Conservation (phyloP, 2,329 filamentous ascomycete species). For the Stemphylium vesicarium region DNA sequence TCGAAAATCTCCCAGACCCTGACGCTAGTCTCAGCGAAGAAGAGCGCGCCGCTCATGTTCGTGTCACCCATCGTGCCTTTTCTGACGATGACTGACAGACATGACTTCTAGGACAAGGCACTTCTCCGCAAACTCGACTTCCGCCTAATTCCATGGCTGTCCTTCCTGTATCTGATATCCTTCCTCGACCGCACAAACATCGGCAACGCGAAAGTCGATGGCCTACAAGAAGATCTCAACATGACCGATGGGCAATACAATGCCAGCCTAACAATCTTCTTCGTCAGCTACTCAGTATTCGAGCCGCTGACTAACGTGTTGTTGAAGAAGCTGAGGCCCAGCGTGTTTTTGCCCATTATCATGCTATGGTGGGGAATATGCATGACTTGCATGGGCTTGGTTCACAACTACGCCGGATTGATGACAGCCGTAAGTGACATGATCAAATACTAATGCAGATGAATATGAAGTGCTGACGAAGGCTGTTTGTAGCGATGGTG, state of each 20-base stretch:
- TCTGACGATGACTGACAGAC: not conserved
- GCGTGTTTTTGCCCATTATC: slow-evolving; percentile 80
- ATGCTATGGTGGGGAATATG: slow-evolving; percentile 71
- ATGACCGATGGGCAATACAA: slow-evolving; percentile 74
- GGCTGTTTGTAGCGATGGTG: slow-evolving; percentile 56
- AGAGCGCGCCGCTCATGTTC: slow-evolving; percentile 66
- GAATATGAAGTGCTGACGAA: not conserved
- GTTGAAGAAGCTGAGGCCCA: slow-evolving; percentile 76
- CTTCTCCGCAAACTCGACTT: slow-evolving; percentile 68
- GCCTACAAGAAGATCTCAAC: slow-evolving; percentile 63
- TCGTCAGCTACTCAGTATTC: slow-evolving; percentile 81
- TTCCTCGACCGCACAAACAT: slow-evolving; percentile 78
- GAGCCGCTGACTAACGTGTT: slow-evolving; percentile 81
- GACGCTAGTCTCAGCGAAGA: slow-evolving; percentile 70
- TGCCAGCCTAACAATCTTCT: slow-evolving; percentile 79
- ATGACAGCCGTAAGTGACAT: slow-evolving; percentile 61
- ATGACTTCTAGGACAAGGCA: slow-evolving; percentile 61
- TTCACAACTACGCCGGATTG: slow-evolving; percentile 67
- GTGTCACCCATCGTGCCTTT: not conserved
- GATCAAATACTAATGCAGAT: too few species aligned
- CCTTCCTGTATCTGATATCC: slow-evolving; percentile 74
- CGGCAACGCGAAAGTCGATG: slow-evolving; percentile 71
- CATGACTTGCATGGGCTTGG: slow-evolving; percentile 73
- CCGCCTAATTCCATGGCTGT: slow-evolving; percentile 69
- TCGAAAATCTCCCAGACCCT: slow-evolving; percentile 56